Base-by-base conservation (phyloP, 257 asterid species). In the Henckelia pumila region DNA sequence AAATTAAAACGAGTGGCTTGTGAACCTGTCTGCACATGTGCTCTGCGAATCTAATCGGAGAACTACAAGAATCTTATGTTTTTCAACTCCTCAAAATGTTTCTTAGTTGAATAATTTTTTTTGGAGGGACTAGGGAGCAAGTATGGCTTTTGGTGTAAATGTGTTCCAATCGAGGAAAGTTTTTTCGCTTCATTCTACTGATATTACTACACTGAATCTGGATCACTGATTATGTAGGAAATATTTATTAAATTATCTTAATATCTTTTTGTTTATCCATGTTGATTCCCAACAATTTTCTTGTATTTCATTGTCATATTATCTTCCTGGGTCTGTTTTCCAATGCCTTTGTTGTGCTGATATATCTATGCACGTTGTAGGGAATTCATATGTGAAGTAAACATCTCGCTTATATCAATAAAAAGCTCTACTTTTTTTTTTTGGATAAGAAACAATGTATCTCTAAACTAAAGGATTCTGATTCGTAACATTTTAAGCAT, bases 31-130 rank as follows among this genome's bases (percentile, higher is more conserved):
- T 47, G 14, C 17, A 16, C 63, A 32, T 60, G 44, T 56, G 14
- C 60, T 22, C 25, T 44, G 55, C 63, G 23, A 40, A 32, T 47
- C 53, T 35, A 60, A 35, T 59, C 11, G 40, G 64, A 69, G 55
- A 28, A 26, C 70, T 50, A 56, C 24, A 63, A 32, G 63, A 21
- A 30, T 61, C 62, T 64, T 52, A 61, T 24, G 63, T 30, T 56
- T 26, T 24, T 24, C 16, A 44, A 25, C 61, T 63, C 37, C 33
- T 33, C 16, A 22, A 35, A 26, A 26, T 73, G 21, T 24, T 59
- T 26, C 66, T 24, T 3, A 61, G 28, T 30, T 25, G n/a, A n/a
- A 19, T 52, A 21, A 32, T n/a, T 14, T 26, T 16, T 17, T 61
- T 19, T 49, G 66, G 50, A 32, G 50, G 44, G n/a, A 61, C 28